These are phyloP conservation scores for Alternaria sp. DNA, from an alignment of 2,329 filamentous ascomycete species.

Conservation along the genomic window DNA sequence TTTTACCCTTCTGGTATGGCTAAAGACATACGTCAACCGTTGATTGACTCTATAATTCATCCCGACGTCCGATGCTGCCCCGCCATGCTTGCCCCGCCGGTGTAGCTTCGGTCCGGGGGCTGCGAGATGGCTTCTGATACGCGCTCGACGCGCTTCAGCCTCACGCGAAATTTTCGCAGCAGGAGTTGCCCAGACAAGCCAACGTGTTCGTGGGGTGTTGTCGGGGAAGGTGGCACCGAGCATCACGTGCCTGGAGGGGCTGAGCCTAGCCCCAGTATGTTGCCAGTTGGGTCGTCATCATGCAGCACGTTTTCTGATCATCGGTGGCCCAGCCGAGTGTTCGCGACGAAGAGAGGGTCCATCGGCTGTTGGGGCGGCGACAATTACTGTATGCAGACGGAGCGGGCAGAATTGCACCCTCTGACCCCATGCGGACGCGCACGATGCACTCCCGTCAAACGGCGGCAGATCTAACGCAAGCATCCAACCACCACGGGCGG, in stretches of 20 bases:
- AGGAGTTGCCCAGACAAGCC: conserved; percentile 22
- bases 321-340: conserved; percentile 8
- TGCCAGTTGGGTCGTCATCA: conserved; percentile 24
- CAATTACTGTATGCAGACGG: conserved; percentile 35
- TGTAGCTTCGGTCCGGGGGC: conserved; percentile 29
- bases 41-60: conserved; percentile 48
- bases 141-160: conserved; percentile 16
- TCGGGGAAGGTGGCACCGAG: conserved; percentile 36
- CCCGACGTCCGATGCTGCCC: conserved; percentile 39
- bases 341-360: conserved; percentile 6
- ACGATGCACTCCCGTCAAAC: conserved; percentile 24
- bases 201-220: conserved; percentile 17
- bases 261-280: not conserved
- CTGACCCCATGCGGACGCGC: conserved; percentile 14
- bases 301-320: conserved; percentile 30
- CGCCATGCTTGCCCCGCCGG: conserved; percentile 37
- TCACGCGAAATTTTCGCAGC: conserved; percentile 18
- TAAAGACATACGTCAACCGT: conserved; percentile 27
- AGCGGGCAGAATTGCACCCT: conserved; percentile 23
- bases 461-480: conserved; percentile 24
- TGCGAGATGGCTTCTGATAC: conserved; percentile 18
- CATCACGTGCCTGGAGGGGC: conserved; percentile 25
- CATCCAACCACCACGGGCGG: conserved; percentile 36
- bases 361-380: conserved; percentile 32
- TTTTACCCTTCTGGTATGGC: conserved; percentile 9